Evolutionary conservation across 2,329 filamentous ascomycete genomes (phyloP).

Genomic region (Fusarium coffeatum): DNA sequence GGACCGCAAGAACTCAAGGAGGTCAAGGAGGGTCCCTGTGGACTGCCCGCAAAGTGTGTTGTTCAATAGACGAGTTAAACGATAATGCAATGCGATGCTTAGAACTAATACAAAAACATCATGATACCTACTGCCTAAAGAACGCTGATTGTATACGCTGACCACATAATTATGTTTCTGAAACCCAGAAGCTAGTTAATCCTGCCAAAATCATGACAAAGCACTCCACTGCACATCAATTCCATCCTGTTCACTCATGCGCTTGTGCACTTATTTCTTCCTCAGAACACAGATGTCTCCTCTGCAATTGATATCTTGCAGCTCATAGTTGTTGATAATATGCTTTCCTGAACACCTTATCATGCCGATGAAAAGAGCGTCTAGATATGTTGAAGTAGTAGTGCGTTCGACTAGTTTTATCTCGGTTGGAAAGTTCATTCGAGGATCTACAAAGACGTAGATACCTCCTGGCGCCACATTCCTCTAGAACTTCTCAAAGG

Average conservation of each 20-base stretch:
- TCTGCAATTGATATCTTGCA: constrained; percentile 48
- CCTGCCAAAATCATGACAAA: not conserved
- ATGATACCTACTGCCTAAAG: constrained; percentile 4
- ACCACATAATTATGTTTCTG: not conserved
- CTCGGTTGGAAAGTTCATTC: constrained; percentile 42
- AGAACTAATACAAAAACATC: constrained; percentile 25
- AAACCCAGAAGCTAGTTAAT: not conserved
- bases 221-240: not conserved
- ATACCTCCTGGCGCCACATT: constrained; percentile 52
- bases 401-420: not conserved
- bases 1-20: constrained; percentile 53
- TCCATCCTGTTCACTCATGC: not conserved
- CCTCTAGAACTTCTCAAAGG: constrained; percentile 51
- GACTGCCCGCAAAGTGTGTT: constrained; percentile 78
- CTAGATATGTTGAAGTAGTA: constrained; percentile 28
- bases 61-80: constrained; percentile 64
- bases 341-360: constrained; percentile 37
- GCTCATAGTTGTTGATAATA: constrained; percentile 40
- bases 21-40: constrained; percentile 76
- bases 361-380: constrained; percentile 45
- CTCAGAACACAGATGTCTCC: constrained; percentile 37
- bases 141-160: constrained; percentile 3
- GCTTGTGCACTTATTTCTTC: not conserved
- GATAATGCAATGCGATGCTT: constrained; percentile 32
- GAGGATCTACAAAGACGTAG: constrained; percentile 53